These are phyloP conservation scores for Zanthoxylum bungeanum DNA, from an alignment of 345 rosid species.

Conservation along the genomic window DNA sequence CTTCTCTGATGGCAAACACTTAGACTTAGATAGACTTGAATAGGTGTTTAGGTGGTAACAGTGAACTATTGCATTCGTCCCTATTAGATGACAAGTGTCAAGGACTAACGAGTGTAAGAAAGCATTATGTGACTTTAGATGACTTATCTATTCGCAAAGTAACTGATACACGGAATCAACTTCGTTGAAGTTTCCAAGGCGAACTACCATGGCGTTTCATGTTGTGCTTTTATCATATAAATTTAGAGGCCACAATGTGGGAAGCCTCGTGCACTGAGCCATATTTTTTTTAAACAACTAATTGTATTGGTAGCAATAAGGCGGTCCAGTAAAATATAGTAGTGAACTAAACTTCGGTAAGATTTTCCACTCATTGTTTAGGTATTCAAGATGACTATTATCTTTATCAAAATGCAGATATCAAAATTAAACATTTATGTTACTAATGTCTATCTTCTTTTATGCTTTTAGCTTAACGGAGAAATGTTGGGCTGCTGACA, in stretches of 20 bases:
- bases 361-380: background rate
- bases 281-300: background rate
- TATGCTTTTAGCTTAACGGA: slow-evolving; percentile 56
- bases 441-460: slow-evolving; percentile 20
- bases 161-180: background rate
- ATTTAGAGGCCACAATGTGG: no score
- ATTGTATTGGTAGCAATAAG: background rate
- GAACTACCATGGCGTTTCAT: background rate
- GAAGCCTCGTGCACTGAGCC: no score
- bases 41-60: background rate
- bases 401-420: background rate
- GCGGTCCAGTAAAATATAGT: background rate
- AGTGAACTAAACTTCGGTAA: background rate
- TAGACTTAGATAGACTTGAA: background rate
- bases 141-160: background rate
- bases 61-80: background rate
- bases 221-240: background rate
- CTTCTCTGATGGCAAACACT: background rate
- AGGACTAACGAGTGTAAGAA: background rate
- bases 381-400: background rate
- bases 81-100: background rate
- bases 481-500: slow-evolving; percentile 83
- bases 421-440: background rate
- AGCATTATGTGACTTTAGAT: background rate
- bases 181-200: background rate